These are phyloP conservation scores for Monosporozyma unispora DNA, from an alignment of 805 yeast genomes.

Conservation along the genomic window DNA sequence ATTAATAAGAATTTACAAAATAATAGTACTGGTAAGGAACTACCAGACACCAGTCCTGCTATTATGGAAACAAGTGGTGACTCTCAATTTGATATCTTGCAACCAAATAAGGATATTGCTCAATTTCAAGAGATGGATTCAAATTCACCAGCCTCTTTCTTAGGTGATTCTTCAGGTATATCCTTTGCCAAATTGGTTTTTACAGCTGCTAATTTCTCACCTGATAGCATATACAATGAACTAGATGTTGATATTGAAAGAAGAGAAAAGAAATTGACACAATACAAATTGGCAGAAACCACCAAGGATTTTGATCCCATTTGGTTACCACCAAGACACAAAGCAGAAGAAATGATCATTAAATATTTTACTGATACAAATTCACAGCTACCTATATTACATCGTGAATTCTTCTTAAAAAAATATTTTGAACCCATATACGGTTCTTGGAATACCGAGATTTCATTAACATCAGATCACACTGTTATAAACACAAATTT, in stretches of 20 bases:
- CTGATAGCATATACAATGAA: conserved; percentile 22
- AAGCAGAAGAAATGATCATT: conserved; percentile 57
- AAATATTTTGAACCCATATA: conserved; percentile 70
- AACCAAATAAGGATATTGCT: conserved; percentile 14
- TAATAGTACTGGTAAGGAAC: not conserved
- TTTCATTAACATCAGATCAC: conserved; percentile 50
- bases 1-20: not conserved
- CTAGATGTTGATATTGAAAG: conserved; percentile 22
- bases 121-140: conserved; percentile 19
- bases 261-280: conserved; percentile 12
- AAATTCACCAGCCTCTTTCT: conserved; percentile 28
- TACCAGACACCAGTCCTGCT: conserved; percentile 6
- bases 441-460: conserved; percentile 49
- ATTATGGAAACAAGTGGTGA: not conserved
- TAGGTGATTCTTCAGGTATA: conserved; percentile 50
- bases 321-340: conserved; percentile 54
- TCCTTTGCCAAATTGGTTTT: conserved; percentile 70
- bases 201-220: conserved; percentile 62
- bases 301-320: conserved; percentile 16
- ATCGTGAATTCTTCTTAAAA: conserved; percentile 65
- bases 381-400: conserved; percentile 75
- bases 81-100: conserved; percentile 1
- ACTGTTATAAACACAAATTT: conserved; percentile 37
- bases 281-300: conserved; percentile 16
- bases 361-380: conserved; percentile 72